Evolutionary conservation across 2,329 filamentous ascomycete genomes (phyloP).

Genomic region (Colletotrichum tanaceti): DNA sequence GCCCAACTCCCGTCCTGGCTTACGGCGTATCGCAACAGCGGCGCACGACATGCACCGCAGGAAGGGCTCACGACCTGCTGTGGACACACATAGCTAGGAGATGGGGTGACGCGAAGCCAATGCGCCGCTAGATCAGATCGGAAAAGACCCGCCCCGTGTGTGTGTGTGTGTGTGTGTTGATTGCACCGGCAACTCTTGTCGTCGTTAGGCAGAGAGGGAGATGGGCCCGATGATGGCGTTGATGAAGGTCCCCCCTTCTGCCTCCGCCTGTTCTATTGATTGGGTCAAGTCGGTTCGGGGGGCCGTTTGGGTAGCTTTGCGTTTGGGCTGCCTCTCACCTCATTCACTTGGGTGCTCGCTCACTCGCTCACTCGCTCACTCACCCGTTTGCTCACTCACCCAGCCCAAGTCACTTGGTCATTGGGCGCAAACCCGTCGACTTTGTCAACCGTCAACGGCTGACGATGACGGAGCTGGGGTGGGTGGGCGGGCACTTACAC

Average conservation of each 20-base stretch:
- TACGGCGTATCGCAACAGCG: constrained; percentile 13
- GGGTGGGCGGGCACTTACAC: constrained; percentile 26
- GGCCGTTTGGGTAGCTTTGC: constrained; percentile 34
- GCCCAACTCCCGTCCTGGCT: constrained; percentile 10
- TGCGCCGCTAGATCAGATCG: constrained; percentile 40
- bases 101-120: constrained; percentile 38
- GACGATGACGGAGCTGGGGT: constrained; percentile 36
- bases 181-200: constrained; percentile 6
- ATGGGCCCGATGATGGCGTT: constrained; percentile 21
- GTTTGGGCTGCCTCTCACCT: constrained; percentile 30
- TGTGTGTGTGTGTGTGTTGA: neutral
- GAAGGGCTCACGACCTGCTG: constrained; percentile 6
- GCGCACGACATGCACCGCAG: constrained; percentile 29
- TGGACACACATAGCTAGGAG: neutral
- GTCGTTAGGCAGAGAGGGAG: constrained; percentile 21
- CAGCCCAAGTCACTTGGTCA: no score
- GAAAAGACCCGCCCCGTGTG: constrained; percentile 22
- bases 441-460: constrained; percentile 28
- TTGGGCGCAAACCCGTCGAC: neutral
- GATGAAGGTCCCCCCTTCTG: constrained; percentile 9
- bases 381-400: neutral
- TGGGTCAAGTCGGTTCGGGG: constrained; percentile 16
- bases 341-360: neutral
- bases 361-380: neutral
- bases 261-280: constrained; percentile 16